A percentile compares a stretch with the other conserved stretches of the same genome.
These are phyloP conservation scores for Teunomyces gatunensis DNA, from an alignment of 805 yeast genomes.

Conservation along the genomic window DNA sequence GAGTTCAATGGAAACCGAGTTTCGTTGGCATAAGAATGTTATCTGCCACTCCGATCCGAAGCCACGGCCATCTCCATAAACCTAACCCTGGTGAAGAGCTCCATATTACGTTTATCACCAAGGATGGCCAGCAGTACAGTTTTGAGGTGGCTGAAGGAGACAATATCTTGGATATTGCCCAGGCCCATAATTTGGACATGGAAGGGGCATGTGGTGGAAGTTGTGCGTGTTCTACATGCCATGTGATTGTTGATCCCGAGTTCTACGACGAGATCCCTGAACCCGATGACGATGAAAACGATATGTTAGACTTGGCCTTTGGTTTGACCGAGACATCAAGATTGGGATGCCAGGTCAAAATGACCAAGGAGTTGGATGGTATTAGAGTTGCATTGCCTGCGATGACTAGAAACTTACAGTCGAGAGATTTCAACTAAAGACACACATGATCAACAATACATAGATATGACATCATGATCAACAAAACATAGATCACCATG, in stretches of 20 bases:
- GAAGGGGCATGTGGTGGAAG: constrained; percentile 99
- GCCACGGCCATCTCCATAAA: constrained; percentile 84
- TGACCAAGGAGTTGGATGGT: constrained; percentile 91
- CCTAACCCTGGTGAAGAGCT: constrained; percentile 93
- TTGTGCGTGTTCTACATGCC: constrained; percentile 98
- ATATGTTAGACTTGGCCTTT: constrained; percentile 96
- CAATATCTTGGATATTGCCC: constrained; percentile 88
- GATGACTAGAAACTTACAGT: constrained; percentile 90
- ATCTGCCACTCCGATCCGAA: constrained; percentile 17
- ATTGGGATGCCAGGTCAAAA: constrained; percentile 88
- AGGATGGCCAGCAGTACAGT: constrained; percentile 81
- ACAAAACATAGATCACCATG: too few species aligned
- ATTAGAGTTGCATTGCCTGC: constrained; percentile 93
- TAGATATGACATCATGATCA: too few species aligned
- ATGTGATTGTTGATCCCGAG: constrained; percentile 93
- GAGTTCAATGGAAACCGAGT: background rate
- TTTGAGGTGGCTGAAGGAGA: constrained; percentile 93
- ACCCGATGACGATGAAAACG: constrained; percentile 97
- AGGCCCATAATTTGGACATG: constrained; percentile 89
- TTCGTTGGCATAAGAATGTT: constrained; percentile 11
- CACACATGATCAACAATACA: too few species aligned
- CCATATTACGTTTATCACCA: constrained; percentile 79
- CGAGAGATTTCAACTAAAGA: constrained; percentile 57
- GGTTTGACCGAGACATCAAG: constrained; percentile 96
- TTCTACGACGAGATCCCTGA: constrained; percentile 88